Base-by-base conservation (phyloP, 352 stramenopile genomes). In the Globisporangium yorkense region DNA sequence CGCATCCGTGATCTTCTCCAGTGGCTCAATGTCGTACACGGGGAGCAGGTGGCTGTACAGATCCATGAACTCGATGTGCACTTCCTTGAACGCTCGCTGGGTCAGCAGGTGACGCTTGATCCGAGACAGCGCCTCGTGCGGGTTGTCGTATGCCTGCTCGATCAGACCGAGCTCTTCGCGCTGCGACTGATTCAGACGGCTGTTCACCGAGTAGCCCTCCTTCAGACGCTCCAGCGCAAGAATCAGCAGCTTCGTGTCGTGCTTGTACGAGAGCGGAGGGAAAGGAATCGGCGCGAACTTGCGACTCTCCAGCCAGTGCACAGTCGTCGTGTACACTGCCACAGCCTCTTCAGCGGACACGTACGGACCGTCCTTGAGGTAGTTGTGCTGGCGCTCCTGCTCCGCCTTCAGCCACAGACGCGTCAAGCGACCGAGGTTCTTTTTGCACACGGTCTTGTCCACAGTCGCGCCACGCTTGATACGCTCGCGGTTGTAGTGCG, bases 1-100 rank as follows among this genome's bases (percentile, higher is more conserved):
- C 5, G 97, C 96, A 69, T 99, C 98, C 2, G 98, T 99, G 65
- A 99, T 99, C 79, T 99, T 99, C 77, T 99, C 98, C 31, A 99
- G 74, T 18, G 97, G 97, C 67, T 99, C 97, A 62, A 99, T 98
- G 51, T 98, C 96, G 78, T 99, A 99, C 31, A 99, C 96, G 0
- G 98, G 98, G 18, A 98, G 96, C 50, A 99, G 73, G 70, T 99
- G 97, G 60, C 91, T 98, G 76, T 99, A 99, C 72, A 99, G 86
- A 70, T 99, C 98, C 94, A 99, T 98, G 64, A 99, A 99, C 71
- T 99, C 94, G 64, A 99, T 99, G 41, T 96, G 87, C 16, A 99
- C 96, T 75, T 99, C 98, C 83, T 99, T 99, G 85, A 99, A 99
- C n/a, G 97, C 97, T 47, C 97, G 87, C 71, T 99, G 97, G 2